These are phyloP conservation scores for Capsella bursapastoris DNA, from an alignment of 345 rosid species.

Conservation along the genomic window DNA sequence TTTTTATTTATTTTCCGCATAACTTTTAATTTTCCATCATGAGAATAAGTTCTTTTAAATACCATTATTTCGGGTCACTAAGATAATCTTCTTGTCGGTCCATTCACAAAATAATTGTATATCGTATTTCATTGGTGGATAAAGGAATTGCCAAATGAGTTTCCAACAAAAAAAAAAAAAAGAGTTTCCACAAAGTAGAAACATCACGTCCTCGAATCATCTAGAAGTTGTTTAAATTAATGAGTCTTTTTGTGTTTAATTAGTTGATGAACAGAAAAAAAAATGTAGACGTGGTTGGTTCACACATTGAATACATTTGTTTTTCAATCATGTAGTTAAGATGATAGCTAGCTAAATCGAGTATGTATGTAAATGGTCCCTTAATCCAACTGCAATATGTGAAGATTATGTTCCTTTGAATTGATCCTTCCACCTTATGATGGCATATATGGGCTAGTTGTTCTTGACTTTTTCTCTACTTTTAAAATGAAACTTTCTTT, in stretches of 20 bases:
- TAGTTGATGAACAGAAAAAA: background rate
- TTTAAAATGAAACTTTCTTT: background rate
- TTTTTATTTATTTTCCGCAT: too few species aligned
- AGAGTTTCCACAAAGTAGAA: background rate
- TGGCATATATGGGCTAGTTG: conserved; percentile 5
- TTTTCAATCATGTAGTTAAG: background rate
- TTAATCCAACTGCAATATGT: background rate
- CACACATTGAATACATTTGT: background rate
- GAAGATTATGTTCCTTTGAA: conserved; percentile 16
- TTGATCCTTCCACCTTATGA: conserved; percentile 19
- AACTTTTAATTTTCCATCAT: background rate
- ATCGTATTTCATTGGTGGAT: conserved; percentile 3
- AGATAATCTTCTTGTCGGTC: conserved; percentile 14
- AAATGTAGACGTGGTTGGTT: background rate
- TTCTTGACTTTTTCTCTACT: background rate
- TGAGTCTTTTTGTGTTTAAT: too few species aligned
- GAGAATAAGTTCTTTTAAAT: conserved; percentile 31
- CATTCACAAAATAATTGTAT: conserved; percentile 1
- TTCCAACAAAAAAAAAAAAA: too few species aligned
- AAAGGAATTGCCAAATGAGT: background rate
- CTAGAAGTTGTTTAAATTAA: background rate
- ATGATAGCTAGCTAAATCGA: background rate
- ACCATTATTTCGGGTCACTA: conserved; percentile 20
- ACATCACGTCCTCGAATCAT: conserved; percentile 6
- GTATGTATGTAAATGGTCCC: background rate